Evolutionary conservation across 2,329 filamentous ascomycete genomes (phyloP).

Genomic region (Epichloe baconii): DNA sequence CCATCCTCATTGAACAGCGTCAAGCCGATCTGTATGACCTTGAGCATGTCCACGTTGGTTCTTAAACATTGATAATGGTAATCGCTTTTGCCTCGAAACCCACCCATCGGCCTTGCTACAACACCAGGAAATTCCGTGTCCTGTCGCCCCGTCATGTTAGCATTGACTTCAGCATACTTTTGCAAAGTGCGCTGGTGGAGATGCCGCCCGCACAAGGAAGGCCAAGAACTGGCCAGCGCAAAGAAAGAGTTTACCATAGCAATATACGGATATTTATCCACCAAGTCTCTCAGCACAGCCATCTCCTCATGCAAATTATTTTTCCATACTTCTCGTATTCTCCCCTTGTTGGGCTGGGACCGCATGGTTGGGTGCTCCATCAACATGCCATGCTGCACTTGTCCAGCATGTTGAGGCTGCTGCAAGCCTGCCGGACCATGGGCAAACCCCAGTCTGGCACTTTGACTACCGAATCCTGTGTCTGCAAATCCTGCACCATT

Average conservation of each 20-base stretch:
- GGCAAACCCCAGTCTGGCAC: slow-evolving; percentile 76
- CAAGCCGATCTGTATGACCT: slow-evolving; percentile 93
- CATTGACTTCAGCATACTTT: not conserved
- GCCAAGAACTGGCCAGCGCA: not conserved
- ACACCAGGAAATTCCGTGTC: slow-evolving; percentile 99
- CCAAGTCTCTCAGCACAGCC: slow-evolving; percentile 64
- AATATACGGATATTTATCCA: slow-evolving; percentile 89
- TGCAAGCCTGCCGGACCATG: slow-evolving; percentile 47
- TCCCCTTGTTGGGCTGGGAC: slow-evolving; percentile 52
- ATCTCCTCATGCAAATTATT: slow-evolving; percentile 88
- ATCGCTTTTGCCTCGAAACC: slow-evolving; percentile 87
- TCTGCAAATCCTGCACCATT: slow-evolving; percentile 46
- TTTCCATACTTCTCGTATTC: slow-evolving; percentile 95
- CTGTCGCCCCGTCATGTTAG: slow-evolving; percentile 31
- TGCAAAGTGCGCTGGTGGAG: not conserved
- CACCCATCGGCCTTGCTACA: slow-evolving; percentile 86
- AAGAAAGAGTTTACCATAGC: slow-evolving; percentile 63
- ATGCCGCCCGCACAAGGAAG: too few species aligned
- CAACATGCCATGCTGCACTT: slow-evolving; percentile 26
- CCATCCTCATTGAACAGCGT: slow-evolving; percentile 87
- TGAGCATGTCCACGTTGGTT: slow-evolving; percentile 93
- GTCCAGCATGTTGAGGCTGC: slow-evolving; percentile 43
- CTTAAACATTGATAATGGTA: slow-evolving; percentile 98
- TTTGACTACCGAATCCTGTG: slow-evolving; percentile 73
- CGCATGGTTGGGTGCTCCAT: slow-evolving; percentile 30